phyloP scores from a whole-genome alignment of 1,139 yeast species.

The Nakaseomyces sp. region DNA sequence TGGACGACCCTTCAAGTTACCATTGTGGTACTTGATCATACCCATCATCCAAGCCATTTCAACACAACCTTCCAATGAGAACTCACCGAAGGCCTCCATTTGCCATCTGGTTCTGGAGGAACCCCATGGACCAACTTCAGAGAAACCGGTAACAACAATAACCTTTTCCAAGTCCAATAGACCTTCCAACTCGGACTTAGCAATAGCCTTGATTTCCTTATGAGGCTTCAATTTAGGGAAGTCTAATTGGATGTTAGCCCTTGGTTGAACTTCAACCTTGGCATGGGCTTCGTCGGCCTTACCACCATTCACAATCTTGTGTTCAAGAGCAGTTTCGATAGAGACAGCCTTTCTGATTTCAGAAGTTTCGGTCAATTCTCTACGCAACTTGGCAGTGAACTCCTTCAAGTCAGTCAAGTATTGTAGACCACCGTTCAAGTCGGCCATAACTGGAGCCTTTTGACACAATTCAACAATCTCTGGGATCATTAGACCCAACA shows the following conservation, averaged over 20 bases:
- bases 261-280: conserved; percentile 57
- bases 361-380: conserved; percentile 72
- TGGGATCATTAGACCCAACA: conserved; percentile 87
- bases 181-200: conserved; percentile 75
- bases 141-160: conserved; percentile 91
- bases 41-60: conserved; percentile 99
- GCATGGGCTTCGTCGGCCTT: conserved; percentile 80
- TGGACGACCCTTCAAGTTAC: conserved; percentile 77
- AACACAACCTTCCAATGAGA: conserved; percentile 95
- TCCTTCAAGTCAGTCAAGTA: conserved; percentile 87
- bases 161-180: conserved; percentile 86
- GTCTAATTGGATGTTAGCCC: conserved; percentile 88
- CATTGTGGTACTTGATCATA: conserved; percentile 85
- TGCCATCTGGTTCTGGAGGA: conserved; percentile 99
- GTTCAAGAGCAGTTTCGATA: conserved; percentile 85
- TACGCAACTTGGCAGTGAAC: conserved; percentile 71
- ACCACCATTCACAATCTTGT: conserved; percentile 84
- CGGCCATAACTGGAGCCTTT: conserved; percentile 92
- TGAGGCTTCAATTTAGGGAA: conserved; percentile 84
- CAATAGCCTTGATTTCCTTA: conserved; percentile 57
- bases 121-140: conserved; percentile 99
- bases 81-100: conserved; percentile 92
- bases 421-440: conserved; percentile 97
- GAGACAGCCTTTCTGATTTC: conserved; percentile 95
- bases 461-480: conserved; percentile 80